A percentile compares a stretch with the other conserved stretches of the same genome.
These are phyloP conservation scores for Solanum hybrid DNA, from an alignment of 305 asterid genomes.

Conservation along the genomic window DNA sequence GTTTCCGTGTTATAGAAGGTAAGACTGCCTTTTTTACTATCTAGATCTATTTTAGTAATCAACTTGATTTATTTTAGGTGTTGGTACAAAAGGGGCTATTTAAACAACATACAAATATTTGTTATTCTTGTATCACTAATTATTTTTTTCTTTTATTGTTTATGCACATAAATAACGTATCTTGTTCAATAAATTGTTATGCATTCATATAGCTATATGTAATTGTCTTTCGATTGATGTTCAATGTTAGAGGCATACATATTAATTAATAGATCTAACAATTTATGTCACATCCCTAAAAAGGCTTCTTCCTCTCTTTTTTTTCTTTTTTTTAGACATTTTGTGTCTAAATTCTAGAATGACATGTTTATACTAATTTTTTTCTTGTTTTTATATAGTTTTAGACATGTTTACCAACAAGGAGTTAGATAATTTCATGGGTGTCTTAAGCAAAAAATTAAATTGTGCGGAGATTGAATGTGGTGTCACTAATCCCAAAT, in stretches of 20 bases:
- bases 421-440: slow-evolving; percentile 14
- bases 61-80: neutral
- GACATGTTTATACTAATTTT: neutral
- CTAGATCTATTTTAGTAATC: neutral
- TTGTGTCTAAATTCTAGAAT: neutral
- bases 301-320: too few relatives aligned
- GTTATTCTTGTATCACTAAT: neutral
- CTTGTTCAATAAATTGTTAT: neutral
- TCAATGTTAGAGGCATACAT: neutral
- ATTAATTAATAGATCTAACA: neutral
- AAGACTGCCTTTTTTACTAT: neutral
- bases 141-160: neutral
- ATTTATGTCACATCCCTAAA: neutral
- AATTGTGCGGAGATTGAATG: slow-evolving; percentile 33
- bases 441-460: neutral
- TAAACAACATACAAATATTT: neutral
- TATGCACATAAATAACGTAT: neutral
- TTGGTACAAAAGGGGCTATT: neutral
- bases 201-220: neutral
- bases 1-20: neutral
- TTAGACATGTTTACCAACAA: slow-evolving; percentile 15
- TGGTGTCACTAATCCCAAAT: slow-evolving; percentile 36
- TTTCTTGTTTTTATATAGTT: neutral
- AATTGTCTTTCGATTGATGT: neutral
- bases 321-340: neutral